Evolutionary conservation across 441 rosid genomes (phyloP), one percentile per base, ranked within the genome.

Genomic region (Syzygium syzygioides): DNA sequence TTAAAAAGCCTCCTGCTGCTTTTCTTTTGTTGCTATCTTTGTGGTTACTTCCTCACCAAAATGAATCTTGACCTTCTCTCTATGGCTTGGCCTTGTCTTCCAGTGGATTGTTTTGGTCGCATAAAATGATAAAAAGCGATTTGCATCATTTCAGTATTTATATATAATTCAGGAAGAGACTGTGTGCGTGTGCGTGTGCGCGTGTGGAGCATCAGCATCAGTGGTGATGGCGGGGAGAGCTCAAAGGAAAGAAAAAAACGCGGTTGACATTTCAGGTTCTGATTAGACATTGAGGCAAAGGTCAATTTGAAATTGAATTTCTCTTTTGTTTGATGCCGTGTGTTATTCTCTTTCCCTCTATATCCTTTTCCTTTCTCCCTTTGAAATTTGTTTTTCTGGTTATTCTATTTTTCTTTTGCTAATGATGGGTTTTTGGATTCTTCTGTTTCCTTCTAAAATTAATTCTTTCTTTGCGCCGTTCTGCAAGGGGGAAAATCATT

Each of bases 121-220:
- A 95, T 93, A 92, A 96, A 95, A 95, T 94, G 95, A 95, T 96
- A 94, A 90, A 71, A 92, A 92, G 91, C 92, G 95, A 91, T 89
- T 92, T 89, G 93, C 93, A 71, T 93, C 95, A 91, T 94, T 88
- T 88, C 26, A 60, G 88, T 93, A 90, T 94, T 88, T 93, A 90
- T 91, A 93, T 66, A 53, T 59, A 55, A 89, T 85, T 87, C 89
- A 45, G 53, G 28, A 41, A 85, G 64, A 10, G 60, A 85, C 89
- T 90, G 93, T 62, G 92, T 23, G 87, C 32, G 83, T 23, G 83
- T 80, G 66, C 32, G 89, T 89, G 87, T 89, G 80, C 90, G 86
- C 26, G 41, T 19, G 45, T 37, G 87, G 62, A 56, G 50, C 62
- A 85, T 28, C 48, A 18, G n/a, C 59, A 85, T 85, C 83, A 23